Conservation (phyloP, 2,329 filamentous ascomycete genomes). For the Talaromyces sp. region DNA sequence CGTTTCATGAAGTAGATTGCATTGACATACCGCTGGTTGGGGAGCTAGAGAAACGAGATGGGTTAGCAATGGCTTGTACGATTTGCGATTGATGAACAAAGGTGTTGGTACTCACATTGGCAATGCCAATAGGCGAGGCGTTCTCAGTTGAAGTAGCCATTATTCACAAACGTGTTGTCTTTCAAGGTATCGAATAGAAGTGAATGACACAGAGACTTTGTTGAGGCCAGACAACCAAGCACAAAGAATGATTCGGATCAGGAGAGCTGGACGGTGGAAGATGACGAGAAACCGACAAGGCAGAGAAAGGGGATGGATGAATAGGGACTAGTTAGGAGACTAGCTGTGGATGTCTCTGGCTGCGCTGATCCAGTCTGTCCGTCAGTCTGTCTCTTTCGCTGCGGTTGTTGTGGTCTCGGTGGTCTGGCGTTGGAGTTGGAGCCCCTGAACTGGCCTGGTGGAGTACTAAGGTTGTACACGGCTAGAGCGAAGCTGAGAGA, state of each 20-base stretch:
- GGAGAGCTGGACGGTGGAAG: constrained; percentile 1
- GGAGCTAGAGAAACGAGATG: constrained; percentile 50
- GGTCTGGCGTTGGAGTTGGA: background rate
- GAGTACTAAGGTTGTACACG: background rate
- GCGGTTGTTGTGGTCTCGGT: background rate
- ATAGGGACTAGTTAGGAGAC: constrained; percentile 12
- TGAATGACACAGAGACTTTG: background rate
- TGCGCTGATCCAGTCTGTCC: constrained; percentile 4
- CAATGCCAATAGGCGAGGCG: constrained; percentile 69
- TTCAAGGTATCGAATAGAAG: background rate
- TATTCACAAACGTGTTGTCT: constrained; percentile 16
- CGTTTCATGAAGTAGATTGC: constrained; percentile 2
- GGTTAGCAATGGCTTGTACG: constrained; percentile 15
- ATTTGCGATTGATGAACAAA: background rate
- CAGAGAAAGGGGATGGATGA: constrained; percentile 2
- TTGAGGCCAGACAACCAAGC: constrained; percentile 2
- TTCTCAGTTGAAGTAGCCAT: constrained; percentile 60
- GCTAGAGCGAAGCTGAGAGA: constrained; percentile 21
- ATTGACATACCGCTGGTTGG: constrained; percentile 65
- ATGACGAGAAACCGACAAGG: background rate
- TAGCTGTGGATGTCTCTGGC: constrained; percentile 9
- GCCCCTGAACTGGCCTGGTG: constrained; percentile 12
- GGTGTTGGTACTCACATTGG: constrained; percentile 59
- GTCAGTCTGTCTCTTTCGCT: background rate
- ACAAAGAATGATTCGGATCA: constrained; percentile 8